Base-by-base conservation (phyloP, 1,139 yeast species). In the Pichia terricola region DNA sequence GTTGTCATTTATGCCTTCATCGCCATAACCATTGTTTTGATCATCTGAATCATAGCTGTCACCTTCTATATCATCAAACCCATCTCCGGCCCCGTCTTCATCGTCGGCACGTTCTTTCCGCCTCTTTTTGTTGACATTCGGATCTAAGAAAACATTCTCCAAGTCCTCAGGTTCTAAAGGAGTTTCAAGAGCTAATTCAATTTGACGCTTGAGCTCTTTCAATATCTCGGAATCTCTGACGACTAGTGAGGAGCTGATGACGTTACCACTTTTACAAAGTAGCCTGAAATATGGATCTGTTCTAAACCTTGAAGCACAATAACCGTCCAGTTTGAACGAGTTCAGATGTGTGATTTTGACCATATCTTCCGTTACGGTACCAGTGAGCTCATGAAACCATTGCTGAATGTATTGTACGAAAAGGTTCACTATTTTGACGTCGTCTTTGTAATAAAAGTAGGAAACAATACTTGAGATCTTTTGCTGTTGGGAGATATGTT, bases 201-300 rank as follows among this genome's bases (percentile, higher is more conserved):
- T 46, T n/a, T 44, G 28, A 26, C 43, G 42, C 10, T 43, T 40
- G 9, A 46, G 47, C n/a, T 37, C 32, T 9, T 39, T n/a, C 2
- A 56, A 11, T 7, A 45, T 50, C 2, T 45, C 45, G 1, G 41
- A 34, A 6, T 42, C 46, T 27, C 43, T 37, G 3, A 35, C 42
- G 3, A 48, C 30, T 5, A 51, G 32, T n/a, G 42, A 31, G 28
- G 48, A 48, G 26, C 48, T 45, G 3, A 45, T 40, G 30, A 64
- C 60, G 10, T 63, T 66, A 31, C 67, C 62, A 2, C 63, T 51
- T 35, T 41, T 34, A 41, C 53, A 47, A 3, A 66, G 45, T 25
- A 60, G 53, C 38, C 70, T 55, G 22, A 63, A 45, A 33, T 54
- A 51, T 8, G 67, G 61, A 42, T 63, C 60, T 3, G 52, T 38